phyloP scores from a whole-genome alignment of 2,329 filamentous ascomycete species.

The Xylariales sp. region DNA sequence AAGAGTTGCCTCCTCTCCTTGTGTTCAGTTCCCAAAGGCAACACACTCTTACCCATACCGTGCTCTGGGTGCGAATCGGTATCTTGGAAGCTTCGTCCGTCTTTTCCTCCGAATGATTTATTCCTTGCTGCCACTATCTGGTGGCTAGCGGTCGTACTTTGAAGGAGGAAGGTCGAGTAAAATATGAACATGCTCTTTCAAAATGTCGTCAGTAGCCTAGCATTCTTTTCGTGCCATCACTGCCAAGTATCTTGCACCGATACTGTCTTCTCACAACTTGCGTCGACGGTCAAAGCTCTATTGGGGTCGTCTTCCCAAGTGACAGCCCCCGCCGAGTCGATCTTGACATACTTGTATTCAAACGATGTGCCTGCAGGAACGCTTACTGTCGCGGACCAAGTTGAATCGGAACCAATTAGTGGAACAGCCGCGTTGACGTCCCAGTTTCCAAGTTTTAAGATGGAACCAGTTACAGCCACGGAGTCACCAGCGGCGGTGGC shows the following conservation, averaged over 20 bases:
- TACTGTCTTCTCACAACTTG: neutral
- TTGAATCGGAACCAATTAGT: constrained; percentile 37
- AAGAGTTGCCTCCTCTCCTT: too few species aligned
- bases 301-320: constrained; percentile 43
- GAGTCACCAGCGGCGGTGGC: constrained; percentile 38
- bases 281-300: constrained; percentile 7
- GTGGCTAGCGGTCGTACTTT: too few species aligned
- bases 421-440: constrained; percentile 32
- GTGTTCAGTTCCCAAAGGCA: too few species aligned
- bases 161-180: too few species aligned
- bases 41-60: too few species aligned
- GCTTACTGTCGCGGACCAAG: constrained; percentile 41
- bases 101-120: too few species aligned
- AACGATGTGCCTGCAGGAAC: constrained; percentile 39
- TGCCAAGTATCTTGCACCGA: constrained; percentile 5
- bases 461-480: constrained; percentile 36
- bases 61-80: too few species aligned
- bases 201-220: too few species aligned
- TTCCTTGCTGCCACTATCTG: too few species aligned
- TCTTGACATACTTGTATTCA: constrained; percentile 47
- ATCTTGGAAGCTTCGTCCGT: too few species aligned
- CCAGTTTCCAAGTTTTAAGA: constrained; percentile 41
- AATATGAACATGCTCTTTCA: too few species aligned
- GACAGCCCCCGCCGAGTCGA: constrained; percentile 34
- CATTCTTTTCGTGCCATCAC: too few species aligned